Evolutionary conservation across 164 flowering plant genomes (phyloP).

Genomic region (Sextonia rubra): DNA sequence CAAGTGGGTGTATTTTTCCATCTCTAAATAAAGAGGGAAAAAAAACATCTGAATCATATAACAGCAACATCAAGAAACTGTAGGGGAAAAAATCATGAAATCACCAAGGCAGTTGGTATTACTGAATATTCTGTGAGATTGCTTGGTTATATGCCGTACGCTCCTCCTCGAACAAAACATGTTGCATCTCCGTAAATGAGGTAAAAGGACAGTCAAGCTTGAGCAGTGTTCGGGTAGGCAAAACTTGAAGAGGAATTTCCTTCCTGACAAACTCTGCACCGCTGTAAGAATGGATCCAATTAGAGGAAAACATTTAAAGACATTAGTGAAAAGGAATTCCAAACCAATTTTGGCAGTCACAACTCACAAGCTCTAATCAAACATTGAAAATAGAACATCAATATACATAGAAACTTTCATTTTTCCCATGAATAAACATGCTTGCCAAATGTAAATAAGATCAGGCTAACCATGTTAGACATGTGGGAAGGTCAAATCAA

Average conservation of each 20-base stretch:
- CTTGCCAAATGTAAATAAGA: background rate
- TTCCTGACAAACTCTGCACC: slow-evolving; percentile 84
- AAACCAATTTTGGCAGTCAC: background rate
- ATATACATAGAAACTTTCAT: background rate
- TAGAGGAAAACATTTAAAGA: slow-evolving; percentile 3
- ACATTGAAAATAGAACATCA: background rate
- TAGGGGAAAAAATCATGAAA: background rate
- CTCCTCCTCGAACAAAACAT: slow-evolving; percentile 82
- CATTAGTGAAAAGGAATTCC: background rate
- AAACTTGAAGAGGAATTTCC: slow-evolving; percentile 81
- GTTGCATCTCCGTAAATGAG: slow-evolving; percentile 78
- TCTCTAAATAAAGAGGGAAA: slow-evolving; percentile 40
- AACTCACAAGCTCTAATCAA: background rate
- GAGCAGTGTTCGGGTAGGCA: slow-evolving; percentile 58
- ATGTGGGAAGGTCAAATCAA: too few species aligned
- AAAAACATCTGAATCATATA: background rate
- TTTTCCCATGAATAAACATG: background rate
- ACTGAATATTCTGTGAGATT: slow-evolving; percentile 65
- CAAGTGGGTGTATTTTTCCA: slow-evolving; percentile 84
- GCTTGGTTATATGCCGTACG: slow-evolving; percentile 85
- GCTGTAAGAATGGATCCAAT: slow-evolving; percentile 36
- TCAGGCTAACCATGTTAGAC: background rate
- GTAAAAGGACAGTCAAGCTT: slow-evolving; percentile 66
- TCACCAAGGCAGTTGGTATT: background rate
- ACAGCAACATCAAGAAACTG: background rate